phyloP scores from a whole-genome alignment of 139 green algal species.

The Coelastrella sp. region DNA sequence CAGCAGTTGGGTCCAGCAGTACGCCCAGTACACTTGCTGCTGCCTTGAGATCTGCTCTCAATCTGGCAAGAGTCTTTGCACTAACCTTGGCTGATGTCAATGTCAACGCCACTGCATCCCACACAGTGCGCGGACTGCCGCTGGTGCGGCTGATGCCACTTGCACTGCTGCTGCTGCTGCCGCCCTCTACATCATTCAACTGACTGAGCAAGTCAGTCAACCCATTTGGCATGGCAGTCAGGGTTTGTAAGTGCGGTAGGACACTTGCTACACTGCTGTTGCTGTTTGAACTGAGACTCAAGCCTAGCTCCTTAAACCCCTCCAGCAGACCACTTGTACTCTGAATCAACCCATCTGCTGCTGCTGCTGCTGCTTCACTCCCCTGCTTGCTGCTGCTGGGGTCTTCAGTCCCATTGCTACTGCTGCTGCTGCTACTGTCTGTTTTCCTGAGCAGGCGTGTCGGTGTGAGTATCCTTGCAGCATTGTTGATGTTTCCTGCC shows the following conservation, averaged over 20 bases:
- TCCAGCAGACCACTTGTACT: background rate
- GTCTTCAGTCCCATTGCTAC: too few relatives aligned
- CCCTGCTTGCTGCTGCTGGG: slow-evolving; percentile 23
- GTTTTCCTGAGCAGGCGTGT: slow-evolving; percentile 10
- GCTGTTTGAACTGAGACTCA: background rate
- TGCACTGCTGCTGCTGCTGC: background rate
- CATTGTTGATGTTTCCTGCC: slow-evolving; percentile 34
- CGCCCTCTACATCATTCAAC: slow-evolving; percentile 10
- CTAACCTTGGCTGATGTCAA: background rate
- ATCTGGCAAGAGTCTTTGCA: background rate
- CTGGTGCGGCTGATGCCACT: slow-evolving; percentile 3
- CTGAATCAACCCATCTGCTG: background rate
- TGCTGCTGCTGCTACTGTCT: slow-evolving; percentile 17
- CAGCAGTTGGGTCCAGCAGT: background rate
- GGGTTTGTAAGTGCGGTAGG: background rate
- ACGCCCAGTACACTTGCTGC: slow-evolving; percentile 19
- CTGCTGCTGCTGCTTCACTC: background rate
- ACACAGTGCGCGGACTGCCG: background rate
- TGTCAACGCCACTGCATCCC: background rate
- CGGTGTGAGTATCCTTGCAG: background rate
- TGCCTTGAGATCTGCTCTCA: slow-evolving; percentile 5
- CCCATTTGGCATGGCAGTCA: background rate
- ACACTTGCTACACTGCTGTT: background rate
- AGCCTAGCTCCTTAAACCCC: background rate
- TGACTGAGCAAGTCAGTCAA: slow-evolving; percentile 6